Base-by-base conservation (phyloP, 2,329 filamentous ascomycete species). In the Fusarium sp. region DNA sequence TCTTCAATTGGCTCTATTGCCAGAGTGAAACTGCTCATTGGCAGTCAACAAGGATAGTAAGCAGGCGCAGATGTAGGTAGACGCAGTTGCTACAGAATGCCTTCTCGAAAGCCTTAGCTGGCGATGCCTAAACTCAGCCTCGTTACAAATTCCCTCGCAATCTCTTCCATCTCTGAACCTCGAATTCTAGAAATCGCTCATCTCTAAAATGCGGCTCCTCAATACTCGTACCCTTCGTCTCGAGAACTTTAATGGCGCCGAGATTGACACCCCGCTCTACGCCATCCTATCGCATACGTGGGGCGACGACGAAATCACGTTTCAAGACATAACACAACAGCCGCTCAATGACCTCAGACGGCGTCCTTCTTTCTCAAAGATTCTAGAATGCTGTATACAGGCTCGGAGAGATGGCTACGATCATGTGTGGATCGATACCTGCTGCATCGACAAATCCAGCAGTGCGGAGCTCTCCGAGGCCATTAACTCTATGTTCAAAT, bases 241-340 rank as follows among this genome's bases (percentile, higher is more conserved):
- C 11, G 62, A 73, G 37, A 63, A 61, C 20, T 77, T 77, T 41
- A 57, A 69, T 8, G 66, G 69, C 10, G 52, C 33, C 29, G 62
- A 69, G 20, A 46, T 20, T 0, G 55, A 70, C 6, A 59, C 65
- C 9, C 74, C 74, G 10, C 56, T 53, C 0, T 81, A 80, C 46
- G 77, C 74, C 2, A 80, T 81, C 23, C 70, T 81, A 1, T 81
- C 78, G 11, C 79, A 80, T 39, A 79, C 76, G 2, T 81, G 79
- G 78, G 74, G 60, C 2, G 49, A 66, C 4, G 69, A 73, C 5
- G 78, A 80, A 54, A 72, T 79, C 5, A 67, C 58, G 4, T 76
- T 77, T 21, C 68, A 77, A n/a, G 74, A 79, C 21, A 28, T 75
- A 16, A 61, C 66, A 13, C 46, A 53, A 11, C 31, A 37, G 5